Base-by-base conservation (phyloP, 192 early-diverging fungal species). In the Spizellomyces sp. region DNA sequence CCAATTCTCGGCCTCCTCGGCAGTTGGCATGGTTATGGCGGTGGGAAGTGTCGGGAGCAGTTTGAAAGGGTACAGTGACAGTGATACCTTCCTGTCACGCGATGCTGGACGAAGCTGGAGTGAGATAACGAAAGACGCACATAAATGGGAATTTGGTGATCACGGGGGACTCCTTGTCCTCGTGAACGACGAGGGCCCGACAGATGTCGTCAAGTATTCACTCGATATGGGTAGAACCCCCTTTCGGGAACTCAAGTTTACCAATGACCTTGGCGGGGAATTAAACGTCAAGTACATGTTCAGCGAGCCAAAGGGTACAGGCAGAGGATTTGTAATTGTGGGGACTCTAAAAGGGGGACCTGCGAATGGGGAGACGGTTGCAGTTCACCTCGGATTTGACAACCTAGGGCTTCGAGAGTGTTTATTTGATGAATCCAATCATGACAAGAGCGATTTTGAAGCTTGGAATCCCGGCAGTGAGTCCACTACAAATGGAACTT, bases 31-130 rank as follows among this genome's bases (percentile, higher is more conserved):
- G 8, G 84, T 96, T 67, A 83, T 97, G 77, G 96, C 90, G n/a
- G 88, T 96, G 5, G 97, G 97, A 15, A 94, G 94, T 71, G 90
- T 96, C 2, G 95, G 95, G 21, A 46, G 66, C 0, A 78, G 78
- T 10, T 73, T 99, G 27, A 69, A 73, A 7, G 76, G 86, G 21
- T 86, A 90, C 65, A 83, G 75, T 0, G 71, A 89, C 21, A 78
- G 90, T 42, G 80, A 91, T 64, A 94, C 91, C 0, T 99, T 85
- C 74, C 19, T 96, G 45, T 92, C 90, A 56, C 84, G 89, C 45
- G 94, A 99, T 65, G 97, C 87, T 14, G 97, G 97, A 15, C 84
- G 84, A 15, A 88, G 81, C 5, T 99, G 97, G 97, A 65, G 56
- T 4, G 87, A 93, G 70, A 81, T 95, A 44, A 83, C 83, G 17